These are phyloP conservation scores for Pichia sp. DNA, from an alignment of 1,139 yeast species.

Conservation along the genomic window DNA sequence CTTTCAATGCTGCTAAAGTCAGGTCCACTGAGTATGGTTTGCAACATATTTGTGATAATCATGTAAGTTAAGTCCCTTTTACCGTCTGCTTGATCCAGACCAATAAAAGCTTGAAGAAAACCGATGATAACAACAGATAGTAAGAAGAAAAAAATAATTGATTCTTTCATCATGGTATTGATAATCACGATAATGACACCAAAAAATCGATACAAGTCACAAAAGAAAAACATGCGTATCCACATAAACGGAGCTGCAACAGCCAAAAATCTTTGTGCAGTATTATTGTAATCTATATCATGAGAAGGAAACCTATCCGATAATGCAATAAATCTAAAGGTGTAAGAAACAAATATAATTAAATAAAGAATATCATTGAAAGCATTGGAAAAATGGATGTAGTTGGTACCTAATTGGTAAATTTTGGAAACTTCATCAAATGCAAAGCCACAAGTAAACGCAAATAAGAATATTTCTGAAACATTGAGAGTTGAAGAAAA, in stretches of 20 bases:
- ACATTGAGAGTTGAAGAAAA: conserved; percentile 26
- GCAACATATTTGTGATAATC: conserved; percentile 57
- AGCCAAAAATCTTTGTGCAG: conserved; percentile 65
- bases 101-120: conserved; percentile 79
- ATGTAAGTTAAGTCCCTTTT: conserved; percentile 63
- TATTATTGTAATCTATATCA: conserved; percentile 38
- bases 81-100: conserved; percentile 84
- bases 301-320: conserved; percentile 23
- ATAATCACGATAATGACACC: conserved; percentile 86
- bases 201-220: conserved; percentile 75
- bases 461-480: conserved; percentile 51
- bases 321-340: conserved; percentile 49
- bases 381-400: conserved; percentile 73
- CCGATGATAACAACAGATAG: conserved; percentile 67
- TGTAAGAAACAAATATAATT: conserved; percentile 46
- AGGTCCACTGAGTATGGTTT: conserved; percentile 49
- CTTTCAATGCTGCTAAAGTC: conserved; percentile 61
- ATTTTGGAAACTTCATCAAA: conserved; percentile 63
- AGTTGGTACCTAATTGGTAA: conserved; percentile 67
- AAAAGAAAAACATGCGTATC: conserved; percentile 65
- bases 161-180: conserved; percentile 82
- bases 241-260: conserved; percentile 86
- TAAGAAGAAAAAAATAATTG: conserved; percentile 69
- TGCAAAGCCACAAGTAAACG: conserved; percentile 60
- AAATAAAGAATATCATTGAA: conserved; percentile 67